Base-by-base conservation (phyloP, 805 yeast genomes). In the Metschnikowia colocasiae region DNA sequence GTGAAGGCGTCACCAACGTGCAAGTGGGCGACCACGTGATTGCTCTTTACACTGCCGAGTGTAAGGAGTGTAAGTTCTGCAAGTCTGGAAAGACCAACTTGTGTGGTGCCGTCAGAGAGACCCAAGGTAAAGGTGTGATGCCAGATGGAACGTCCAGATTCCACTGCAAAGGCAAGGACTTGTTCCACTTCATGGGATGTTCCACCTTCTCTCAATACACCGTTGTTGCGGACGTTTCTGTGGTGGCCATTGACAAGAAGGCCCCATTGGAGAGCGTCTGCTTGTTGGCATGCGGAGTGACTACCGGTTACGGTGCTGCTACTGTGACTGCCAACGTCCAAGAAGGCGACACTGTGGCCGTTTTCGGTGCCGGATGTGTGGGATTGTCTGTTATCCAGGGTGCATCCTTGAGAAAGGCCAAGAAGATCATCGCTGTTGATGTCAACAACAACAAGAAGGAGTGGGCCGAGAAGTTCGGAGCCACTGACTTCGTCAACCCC, bases 291-390 rank as follows among this genome's bases (percentile, higher is more conserved):
- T 94, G 99, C 69, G 99, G 99, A 76, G 87, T 94, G 61, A 94
- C 99, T 46, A 94, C 99, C 45, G 99, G 99, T 55, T 87, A 87
- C 65, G 99, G 99, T 69, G 96, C 98, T 43, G 99, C 97, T 46
- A 80, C 87, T 59, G 87, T 87, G 74, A 88, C 96, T 43, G 98
- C 97, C 50, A 78, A 87, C 59, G 92, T 95, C 50, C 83, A 85
- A 63, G 77, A 81, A 64, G 97, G 97, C 58, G 97, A 92, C 64
- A 87, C 85, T 51, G 90, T 94, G 53, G 99, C 97, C 39, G 87
- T 94, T 35, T 94, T 95, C 63, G 99, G 99, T 65, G 95, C 95
- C 49, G 99, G 99, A 49, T 87, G 96, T 63, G 96, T 94, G 50
- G 99, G 99, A 53, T 78, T 95, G 58, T 85, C 97, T 13, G 98